Percentiles rank a stretch among this genome's conserved stretches.
Conservation (phyloP, 352 stramenopile genomes). For the Poterioochromonas sp. region DNA sequence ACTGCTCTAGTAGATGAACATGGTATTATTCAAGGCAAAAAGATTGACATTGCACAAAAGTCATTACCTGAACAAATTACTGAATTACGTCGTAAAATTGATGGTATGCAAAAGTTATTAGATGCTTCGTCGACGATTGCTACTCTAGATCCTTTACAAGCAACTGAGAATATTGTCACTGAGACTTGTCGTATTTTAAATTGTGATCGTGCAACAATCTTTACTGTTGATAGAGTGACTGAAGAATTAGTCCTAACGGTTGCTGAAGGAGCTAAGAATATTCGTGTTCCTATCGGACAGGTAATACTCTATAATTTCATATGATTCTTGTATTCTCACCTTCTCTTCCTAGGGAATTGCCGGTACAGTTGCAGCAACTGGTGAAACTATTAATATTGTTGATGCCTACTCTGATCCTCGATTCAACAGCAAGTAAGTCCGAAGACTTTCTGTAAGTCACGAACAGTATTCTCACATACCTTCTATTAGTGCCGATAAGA, state of each 20-base stretch:
- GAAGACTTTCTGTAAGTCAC: not conserved
- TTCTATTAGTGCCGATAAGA: conserved; percentile 61
- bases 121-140: conserved; percentile 63
- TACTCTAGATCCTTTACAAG: conserved; percentile 54
- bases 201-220: conserved; percentile 69
- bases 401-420: conserved; percentile 72
- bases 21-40: conserved; percentile 33
- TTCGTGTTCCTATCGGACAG: conserved; percentile 68
- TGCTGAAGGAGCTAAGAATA: conserved; percentile 65
- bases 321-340: conserved; percentile 47
- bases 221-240: conserved; percentile 54
- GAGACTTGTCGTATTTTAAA: conserved; percentile 68
- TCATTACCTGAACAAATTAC: conserved; percentile 28
- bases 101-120: conserved; percentile 60
- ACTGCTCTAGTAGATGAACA: conserved; percentile 23
- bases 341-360: conserved; percentile 57
- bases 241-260: conserved; percentile 63
- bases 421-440: conserved; percentile 59
- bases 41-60: conserved; percentile 21
- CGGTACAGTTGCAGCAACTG: conserved; percentile 65
- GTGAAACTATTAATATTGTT: conserved; percentile 63
- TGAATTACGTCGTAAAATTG: conserved; percentile 29
- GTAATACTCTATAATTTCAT: not conserved
- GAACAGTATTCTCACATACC: not conserved
- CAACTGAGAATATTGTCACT: conserved; percentile 68